Evolutionary conservation across 2,329 filamentous ascomycete genomes (phyloP).

Genomic region (Penicillium fuscoglaucum): DNA sequence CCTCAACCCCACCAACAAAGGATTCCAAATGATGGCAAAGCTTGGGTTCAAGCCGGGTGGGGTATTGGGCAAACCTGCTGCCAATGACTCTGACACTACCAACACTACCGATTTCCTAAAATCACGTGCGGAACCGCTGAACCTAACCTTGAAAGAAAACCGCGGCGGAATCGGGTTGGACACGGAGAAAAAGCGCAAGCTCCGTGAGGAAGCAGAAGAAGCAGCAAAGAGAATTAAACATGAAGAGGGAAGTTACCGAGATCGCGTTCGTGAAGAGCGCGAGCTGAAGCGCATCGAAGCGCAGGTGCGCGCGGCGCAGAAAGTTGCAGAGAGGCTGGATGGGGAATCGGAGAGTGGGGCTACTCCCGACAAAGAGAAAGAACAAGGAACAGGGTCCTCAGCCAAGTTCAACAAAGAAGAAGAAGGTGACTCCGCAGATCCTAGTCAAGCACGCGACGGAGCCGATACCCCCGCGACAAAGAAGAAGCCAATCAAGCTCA

Average conservation of each 20-base stretch:
- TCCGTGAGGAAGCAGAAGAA: conserved; percentile 61
- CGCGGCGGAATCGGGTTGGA: conserved; percentile 82
- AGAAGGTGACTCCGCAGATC: conserved; percentile 20
- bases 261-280: conserved; percentile 68
- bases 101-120: conserved; percentile 21
- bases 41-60: conserved; percentile 83
- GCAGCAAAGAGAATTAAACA: conserved; percentile 62
- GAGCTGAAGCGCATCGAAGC: conserved; percentile 68
- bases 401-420: conserved; percentile 7
- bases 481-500: conserved; percentile 45
- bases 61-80: conserved; percentile 65
- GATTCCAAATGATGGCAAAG: conserved; percentile 93
- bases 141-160: conserved; percentile 73
- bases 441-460: conserved; percentile 3
- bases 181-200: conserved; percentile 76
- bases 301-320: conserved; percentile 75
- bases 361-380: conserved; percentile 16
- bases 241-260: conserved; percentile 70
- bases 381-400: background rate
- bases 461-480: conserved; percentile 11
- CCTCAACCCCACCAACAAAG: conserved; percentile 74
- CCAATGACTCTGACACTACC: conserved; percentile 11
- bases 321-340: conserved; percentile 75
- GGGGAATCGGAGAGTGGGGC: conserved; percentile 47
- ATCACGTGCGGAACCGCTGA: conserved; percentile 69